phyloP scores from a whole-genome alignment of 2,329 filamentous ascomycete species.

The Aspergillus phoenicis region DNA sequence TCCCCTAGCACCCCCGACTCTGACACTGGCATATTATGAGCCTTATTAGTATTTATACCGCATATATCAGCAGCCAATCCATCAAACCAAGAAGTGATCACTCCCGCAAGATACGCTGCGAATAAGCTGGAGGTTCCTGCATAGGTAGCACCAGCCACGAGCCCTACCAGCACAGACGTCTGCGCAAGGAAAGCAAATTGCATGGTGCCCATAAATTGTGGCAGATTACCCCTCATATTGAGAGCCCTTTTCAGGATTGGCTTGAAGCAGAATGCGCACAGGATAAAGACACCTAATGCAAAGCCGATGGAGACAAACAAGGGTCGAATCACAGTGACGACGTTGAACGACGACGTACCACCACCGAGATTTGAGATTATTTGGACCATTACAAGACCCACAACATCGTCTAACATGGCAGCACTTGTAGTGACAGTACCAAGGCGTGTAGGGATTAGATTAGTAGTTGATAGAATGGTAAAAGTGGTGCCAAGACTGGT shows the following conservation, averaged over 20 bases:
- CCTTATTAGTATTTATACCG: neutral
- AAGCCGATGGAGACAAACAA: neutral
- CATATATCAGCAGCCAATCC: conserved; percentile 10
- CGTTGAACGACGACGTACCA: neutral
- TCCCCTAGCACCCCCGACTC: no score
- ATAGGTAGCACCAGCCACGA: conserved; percentile 55
- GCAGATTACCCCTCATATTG: conserved; percentile 9
- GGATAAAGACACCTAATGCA: conserved; percentile 30
- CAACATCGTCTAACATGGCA: conserved; percentile 81
- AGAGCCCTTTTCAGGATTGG: conserved; percentile 16
- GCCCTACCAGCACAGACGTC: conserved; percentile 47
- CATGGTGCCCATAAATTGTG: conserved; percentile 8
- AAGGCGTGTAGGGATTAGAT: conserved; percentile 56
- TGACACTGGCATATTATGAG: no score
- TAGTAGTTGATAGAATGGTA: conserved; percentile 64
- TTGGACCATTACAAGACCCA: conserved; percentile 76
- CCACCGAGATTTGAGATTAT: conserved; percentile 59
- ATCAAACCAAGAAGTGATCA: conserved; percentile 55
- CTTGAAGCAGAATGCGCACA: conserved; percentile 28
- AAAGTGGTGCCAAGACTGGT: conserved; percentile 75
- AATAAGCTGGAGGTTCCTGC: conserved; percentile 60
- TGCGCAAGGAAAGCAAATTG: conserved; percentile 46
- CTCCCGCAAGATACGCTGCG: conserved; percentile 60
- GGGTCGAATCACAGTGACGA: neutral
- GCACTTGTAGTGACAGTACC: conserved; percentile 69